Base-by-base conservation (phyloP, 2,329 filamentous ascomycete species). In the Fusarium devonianum region DNA sequence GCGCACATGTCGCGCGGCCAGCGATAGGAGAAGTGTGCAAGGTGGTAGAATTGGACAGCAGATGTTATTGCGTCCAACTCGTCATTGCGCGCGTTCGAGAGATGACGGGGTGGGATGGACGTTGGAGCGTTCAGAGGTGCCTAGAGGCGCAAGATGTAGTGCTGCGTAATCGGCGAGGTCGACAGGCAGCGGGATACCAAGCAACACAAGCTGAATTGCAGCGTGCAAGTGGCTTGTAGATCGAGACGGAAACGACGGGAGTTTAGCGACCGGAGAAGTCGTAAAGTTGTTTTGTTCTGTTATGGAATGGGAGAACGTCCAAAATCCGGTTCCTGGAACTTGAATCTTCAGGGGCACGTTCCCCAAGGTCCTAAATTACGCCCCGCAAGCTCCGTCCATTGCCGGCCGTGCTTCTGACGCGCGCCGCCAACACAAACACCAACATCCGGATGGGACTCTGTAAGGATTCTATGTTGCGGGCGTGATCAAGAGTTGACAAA, bases 1-100 rank as follows among this genome's bases (percentile, higher is more conserved):
- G 58, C 55, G 59, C 26, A 68, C 70, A 68, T 71, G 63, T 68
- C 69, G 69, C 58, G 65, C 54, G 48, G 53, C 50, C 53, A 30
- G 52, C 53, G 30, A 44, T 22, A 40, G 41, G 45, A 44, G 32
- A 18, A n/a, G n/a, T n/a, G n/a, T n/a, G n/a, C n/a, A n/a, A n/a
- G n/a, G n/a, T n/a, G n/a, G n/a, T n/a, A n/a, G n/a, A n/a, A n/a
- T n/a, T 17, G 22, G 12, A 19, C 25, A 41, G 45, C 38, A 8
- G 32, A 16, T 33, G 53, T 46, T 62, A 60, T 48, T 42, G 35
- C 48, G 36, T 17, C 41, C 26, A 53, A 17, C 32, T 56, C 62
- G 51, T 58, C 60, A 65, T 65, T 36, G 46, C 62, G 55, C 22
- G 43, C 25, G 45, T 32, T 37, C 22, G 32, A 42, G 33, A 13